phyloP scores from a whole-genome alignment of 73 alveolate genomes.

The Tetrahymena elliotti region DNA sequence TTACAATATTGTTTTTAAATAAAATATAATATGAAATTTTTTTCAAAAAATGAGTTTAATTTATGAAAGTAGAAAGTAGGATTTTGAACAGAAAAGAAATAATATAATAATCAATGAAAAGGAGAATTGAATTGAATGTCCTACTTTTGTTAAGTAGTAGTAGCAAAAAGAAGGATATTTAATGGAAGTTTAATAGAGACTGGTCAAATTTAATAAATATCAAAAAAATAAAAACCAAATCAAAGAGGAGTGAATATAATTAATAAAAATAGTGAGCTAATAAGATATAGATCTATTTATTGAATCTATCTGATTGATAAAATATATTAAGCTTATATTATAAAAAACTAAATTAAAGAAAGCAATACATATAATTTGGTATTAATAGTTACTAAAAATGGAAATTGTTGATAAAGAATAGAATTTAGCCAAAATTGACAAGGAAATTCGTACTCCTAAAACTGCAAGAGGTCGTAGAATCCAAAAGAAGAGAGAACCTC shows the following conservation, averaged over 20 bases:
- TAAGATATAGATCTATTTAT: neutral
- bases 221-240: neutral
- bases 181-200: neutral
- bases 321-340: neutral
- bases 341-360: neutral
- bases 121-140: neutral
- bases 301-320: neutral
- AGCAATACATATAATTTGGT: neutral
- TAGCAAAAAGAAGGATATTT: neutral
- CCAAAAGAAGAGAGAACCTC: slow-evolving; percentile 48
- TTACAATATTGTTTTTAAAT: too few relatives aligned
- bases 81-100: neutral
- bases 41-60: too few relatives aligned
- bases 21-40: too few relatives aligned
- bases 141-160: neutral
- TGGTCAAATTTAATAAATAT: neutral
- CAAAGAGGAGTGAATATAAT: neutral
- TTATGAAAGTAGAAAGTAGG: neutral
- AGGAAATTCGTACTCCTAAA: slow-evolving; percentile 18
- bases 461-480: slow-evolving; percentile 56
- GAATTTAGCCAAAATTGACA: neutral
- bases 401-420: neutral
- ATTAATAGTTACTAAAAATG: neutral
- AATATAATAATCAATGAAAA: neutral
- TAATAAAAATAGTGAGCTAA: neutral